A percentile compares a stretch with the other conserved stretches of the same genome.
Evolutionary conservation across 2,329 filamentous ascomycete genomes (phyloP).

Genomic region (Pleurostoma richardsiae): DNA sequence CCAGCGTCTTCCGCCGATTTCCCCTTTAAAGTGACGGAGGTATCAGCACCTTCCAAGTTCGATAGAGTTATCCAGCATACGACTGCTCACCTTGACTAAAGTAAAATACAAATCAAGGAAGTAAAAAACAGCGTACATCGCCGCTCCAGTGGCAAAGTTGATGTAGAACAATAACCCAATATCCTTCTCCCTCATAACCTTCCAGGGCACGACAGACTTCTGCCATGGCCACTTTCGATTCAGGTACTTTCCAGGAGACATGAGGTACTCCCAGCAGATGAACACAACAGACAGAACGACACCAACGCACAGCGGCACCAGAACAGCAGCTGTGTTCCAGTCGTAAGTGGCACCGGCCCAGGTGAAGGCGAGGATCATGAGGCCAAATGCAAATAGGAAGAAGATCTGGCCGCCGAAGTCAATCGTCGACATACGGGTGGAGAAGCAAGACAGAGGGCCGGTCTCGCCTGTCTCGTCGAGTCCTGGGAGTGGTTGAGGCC

Average conservation of each 20-base stretch:
- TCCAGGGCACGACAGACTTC: conserved; percentile 59
- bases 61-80: neutral
- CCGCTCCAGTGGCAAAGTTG: conserved; percentile 55
- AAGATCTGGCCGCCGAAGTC: conserved; percentile 52
- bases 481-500: conserved; percentile 41
- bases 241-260: conserved; percentile 42
- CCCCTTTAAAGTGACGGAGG: too few species aligned
- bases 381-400: conserved; percentile 48
- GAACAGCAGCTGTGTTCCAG: conserved; percentile 43
- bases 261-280: conserved; percentile 46
- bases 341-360: conserved; percentile 50
- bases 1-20: conserved; percentile 22
- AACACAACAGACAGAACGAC: conserved; percentile 32
- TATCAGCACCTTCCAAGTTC: too few species aligned
- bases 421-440: conserved; percentile 41
- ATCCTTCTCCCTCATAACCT: conserved; percentile 51
- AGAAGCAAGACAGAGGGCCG: conserved; percentile 16
- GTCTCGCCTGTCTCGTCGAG: conserved; percentile 28
- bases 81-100: neutral
- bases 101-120: conserved; percentile 68
- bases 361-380: conserved; percentile 48
- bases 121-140: conserved; percentile 50
- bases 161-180: conserved; percentile 55
- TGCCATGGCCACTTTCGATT: conserved; percentile 44
- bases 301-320: conserved; percentile 43